Base-by-base conservation (phyloP, 805 yeast species). In the Saitoella complicata region DNA sequence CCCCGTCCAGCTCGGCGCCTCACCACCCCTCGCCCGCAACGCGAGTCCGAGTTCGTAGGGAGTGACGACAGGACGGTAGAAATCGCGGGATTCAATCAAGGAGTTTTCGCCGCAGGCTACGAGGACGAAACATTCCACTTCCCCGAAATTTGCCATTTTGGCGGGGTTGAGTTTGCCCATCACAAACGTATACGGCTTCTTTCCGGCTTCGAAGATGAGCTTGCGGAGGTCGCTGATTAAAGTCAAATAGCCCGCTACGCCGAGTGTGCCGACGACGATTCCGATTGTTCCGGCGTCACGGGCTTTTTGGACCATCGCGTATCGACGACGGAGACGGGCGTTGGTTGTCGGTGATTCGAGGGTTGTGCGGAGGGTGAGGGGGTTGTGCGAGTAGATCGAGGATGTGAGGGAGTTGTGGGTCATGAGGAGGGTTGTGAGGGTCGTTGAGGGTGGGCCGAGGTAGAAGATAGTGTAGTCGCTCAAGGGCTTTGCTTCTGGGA, bases 91-190 rank as follows among this genome's bases (percentile, higher is more conserved):
- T 46, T 78, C 75, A 59, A 88, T 95, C 9, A 91, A 60, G 35
- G 88, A 76, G 29, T 88, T 79, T 5, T 98, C 98, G 44, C 93
- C 87, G 59, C 98, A 91, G 0, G 98, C 98, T 9, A 91, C 62
- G 8, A 91, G 73, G 56, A 94, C 87, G 97, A 98, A 91, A 21
- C 83, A 71, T 53, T 91, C 97, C 9, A 91, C 73, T n/a, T 76
- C 78, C 50, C 88, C 98, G 58, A 91, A 91, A 59, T 91, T 91
- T 7, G 97, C 98, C 43, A 91, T 67, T 56, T 91, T 91, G 30
- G 98, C 95, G 12, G 91, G 96, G 56, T 91, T 91, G 7, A 97
- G 97, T 60, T 91, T 91, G 7, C 98, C 98, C 4, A 91, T 97
- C 3, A 87, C 97, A 64, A 91, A 86, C 58, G 85, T 72, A 57